These are phyloP conservation scores for Eleusine indica DNA, from an alignment of 176 grass and related monocot species.

Conservation along the genomic window DNA sequence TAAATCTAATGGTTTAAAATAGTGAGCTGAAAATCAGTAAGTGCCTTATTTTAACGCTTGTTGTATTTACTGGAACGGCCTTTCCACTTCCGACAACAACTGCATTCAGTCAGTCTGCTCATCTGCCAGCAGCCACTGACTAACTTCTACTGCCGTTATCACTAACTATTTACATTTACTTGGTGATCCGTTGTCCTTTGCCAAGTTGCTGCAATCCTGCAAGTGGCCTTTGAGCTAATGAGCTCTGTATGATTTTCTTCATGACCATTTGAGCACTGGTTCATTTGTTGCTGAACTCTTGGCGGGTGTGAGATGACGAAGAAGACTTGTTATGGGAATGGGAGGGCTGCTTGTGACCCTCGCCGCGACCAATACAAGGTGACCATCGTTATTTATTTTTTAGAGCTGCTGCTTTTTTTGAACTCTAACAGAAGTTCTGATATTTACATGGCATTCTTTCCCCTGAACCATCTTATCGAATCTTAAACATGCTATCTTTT, in stretches of 20 bases:
- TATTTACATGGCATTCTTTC: neutral
- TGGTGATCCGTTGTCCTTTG: neutral
- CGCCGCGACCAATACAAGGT: slow-evolving; percentile 16
- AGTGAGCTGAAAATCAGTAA: too few species aligned
- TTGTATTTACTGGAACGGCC: neutral
- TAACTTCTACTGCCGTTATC: neutral
- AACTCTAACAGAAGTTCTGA: neutral
- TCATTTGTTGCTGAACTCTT: neutral
- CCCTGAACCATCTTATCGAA: neutral
- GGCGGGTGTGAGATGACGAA: slow-evolving; percentile 31
- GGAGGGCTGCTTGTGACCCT: neutral
- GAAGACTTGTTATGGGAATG: neutral
- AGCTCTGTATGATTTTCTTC: neutral
- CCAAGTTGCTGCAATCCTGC: slow-evolving; percentile 8
- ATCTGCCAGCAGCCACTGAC: slow-evolving; percentile 19
- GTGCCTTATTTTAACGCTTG: neutral
- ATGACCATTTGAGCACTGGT: neutral
- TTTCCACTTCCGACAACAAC: neutral
- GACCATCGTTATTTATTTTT: neutral
- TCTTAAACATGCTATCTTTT: slow-evolving; percentile 14
- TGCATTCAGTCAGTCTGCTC: neutral
- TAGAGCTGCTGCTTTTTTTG: neutral
- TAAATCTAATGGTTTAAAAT: too few species aligned
- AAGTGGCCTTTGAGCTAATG: neutral
- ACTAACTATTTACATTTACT: neutral